phyloP scores from a whole-genome alignment of 108 stramenopile genomes.

The Cyclostephanos invisitatus region DNA sequence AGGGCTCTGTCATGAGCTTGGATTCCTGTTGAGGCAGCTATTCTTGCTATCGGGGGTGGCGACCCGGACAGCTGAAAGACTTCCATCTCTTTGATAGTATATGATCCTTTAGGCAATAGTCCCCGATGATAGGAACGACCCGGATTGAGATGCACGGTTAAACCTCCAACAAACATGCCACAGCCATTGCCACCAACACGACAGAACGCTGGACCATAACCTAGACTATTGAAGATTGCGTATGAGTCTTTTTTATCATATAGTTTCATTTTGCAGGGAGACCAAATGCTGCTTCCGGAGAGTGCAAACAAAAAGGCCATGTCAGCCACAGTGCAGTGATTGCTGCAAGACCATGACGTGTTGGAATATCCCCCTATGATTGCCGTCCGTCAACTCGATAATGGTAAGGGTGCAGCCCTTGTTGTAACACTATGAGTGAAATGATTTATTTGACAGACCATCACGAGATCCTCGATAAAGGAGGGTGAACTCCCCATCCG shows the following conservation, averaged over 20 bases:
- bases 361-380: slow-evolving; percentile 24
- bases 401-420: slow-evolving; percentile 18
- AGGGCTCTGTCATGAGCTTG: not conserved
- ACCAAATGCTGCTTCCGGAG: slow-evolving; percentile 3
- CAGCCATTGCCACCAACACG: slow-evolving; percentile 1
- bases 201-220: slow-evolving; percentile 21
- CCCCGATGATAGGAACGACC: slow-evolving; percentile 9
- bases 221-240: slow-evolving; percentile 2
- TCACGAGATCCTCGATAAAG: slow-evolving; percentile 31
- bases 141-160: not conserved
- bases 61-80: slow-evolving; percentile 17
- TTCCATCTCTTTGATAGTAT: slow-evolving; percentile 19
- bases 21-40: not conserved
- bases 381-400: slow-evolving; percentile 20
- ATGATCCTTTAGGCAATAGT: not conserved
- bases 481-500: slow-evolving; percentile 15
- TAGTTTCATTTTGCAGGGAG: slow-evolving; percentile 23
- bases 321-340: not conserved
- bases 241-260: not conserved
- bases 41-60: not conserved
- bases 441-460: slow-evolving; percentile 3
- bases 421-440: slow-evolving; percentile 30
- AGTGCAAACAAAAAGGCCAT: slow-evolving; percentile 28
- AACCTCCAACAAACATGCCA: slow-evolving; percentile 19
- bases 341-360: slow-evolving; percentile 6